Conservation (phyloP, 345 rosid species). For the Lepidium africanum region DNA sequence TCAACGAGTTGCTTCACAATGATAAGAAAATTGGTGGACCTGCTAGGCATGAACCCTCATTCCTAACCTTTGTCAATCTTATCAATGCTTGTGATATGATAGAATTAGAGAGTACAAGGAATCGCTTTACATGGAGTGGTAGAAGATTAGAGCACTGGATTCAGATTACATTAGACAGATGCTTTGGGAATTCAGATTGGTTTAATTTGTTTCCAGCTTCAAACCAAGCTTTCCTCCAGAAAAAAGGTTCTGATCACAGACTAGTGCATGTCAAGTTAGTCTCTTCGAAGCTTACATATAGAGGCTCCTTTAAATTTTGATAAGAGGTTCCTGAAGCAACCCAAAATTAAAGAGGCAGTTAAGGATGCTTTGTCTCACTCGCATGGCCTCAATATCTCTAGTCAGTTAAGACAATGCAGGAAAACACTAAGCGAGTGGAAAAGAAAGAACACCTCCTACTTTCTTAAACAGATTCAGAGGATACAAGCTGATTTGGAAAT, state of each 20-base stretch:
- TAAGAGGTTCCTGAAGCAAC: background rate
- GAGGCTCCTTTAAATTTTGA: background rate
- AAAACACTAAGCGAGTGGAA: no score
- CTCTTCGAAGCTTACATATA: fast-evolving
- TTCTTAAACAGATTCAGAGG: no score
- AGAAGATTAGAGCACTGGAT: background rate
- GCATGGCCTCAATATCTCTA: no score
- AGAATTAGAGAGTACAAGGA: background rate
- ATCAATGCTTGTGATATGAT: background rate
- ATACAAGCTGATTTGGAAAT: no score
- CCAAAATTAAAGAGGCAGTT: background rate
- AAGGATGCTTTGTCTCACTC: background rate
- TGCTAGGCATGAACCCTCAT: background rate
- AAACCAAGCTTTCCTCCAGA: background rate
- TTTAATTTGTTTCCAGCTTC: fast-evolving
- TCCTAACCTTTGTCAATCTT: background rate
- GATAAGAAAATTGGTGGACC: background rate
- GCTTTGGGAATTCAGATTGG: background rate
- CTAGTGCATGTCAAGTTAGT: fast-evolving
- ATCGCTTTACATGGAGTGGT: background rate
- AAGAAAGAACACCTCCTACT: no score
- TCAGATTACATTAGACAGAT: background rate
- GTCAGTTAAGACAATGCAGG: no score
- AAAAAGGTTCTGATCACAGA: background rate
- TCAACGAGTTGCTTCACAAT: background rate